Base-by-base conservation (phyloP, 106 monocot species). In the Chionographis japonica region DNA sequence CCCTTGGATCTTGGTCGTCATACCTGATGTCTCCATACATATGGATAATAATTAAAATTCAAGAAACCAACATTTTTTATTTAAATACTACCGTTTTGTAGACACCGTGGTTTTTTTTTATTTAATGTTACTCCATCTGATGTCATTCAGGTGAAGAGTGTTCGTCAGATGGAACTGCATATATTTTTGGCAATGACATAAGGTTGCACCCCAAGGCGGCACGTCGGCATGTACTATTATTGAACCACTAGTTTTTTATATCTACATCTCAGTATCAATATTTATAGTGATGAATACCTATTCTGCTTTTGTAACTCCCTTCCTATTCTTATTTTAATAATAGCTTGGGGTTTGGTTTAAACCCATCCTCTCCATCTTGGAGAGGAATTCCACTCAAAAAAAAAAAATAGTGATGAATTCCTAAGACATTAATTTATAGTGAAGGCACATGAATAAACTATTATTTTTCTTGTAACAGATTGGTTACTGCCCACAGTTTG, bases 401-500 rank as follows among this genome's bases (percentile, higher is more conserved):
- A n/a, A n/a, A n/a, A n/a, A n/a, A n/a, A 37, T n/a, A 56, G 18
- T 52, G 52, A 52, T 37, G 35, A 6, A 11, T 2, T 2, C 52
- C 66, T 27, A 27, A 6, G 8, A 46, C 46, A 46, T 46, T 46
- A 6, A 5, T 46, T 46, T 0, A 46, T 10, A 46, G 46, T 46
- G 46, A 6, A 1, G 46, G 9, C 5, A 6, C 46, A 5, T 46
- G 46, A 46, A 46, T 46, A 46, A 6, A 46, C 5, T 10, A 46
- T 46, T 39, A 10, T 52, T 60, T 19, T 8, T 41, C 65, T 75
- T 58, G 19, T 52, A 56, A 17, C 84, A 94, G 94, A 82, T 94
- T 71, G 94, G 94, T 75, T 94, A 94, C 69, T 94, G 94, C 62
- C 94, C 94, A 64, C 94, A 94, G 52, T 94, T 94, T 85, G 94